Evolutionary conservation across 805 yeast genomes (phyloP).

Genomic region (Sungouiella blattae): DNA sequence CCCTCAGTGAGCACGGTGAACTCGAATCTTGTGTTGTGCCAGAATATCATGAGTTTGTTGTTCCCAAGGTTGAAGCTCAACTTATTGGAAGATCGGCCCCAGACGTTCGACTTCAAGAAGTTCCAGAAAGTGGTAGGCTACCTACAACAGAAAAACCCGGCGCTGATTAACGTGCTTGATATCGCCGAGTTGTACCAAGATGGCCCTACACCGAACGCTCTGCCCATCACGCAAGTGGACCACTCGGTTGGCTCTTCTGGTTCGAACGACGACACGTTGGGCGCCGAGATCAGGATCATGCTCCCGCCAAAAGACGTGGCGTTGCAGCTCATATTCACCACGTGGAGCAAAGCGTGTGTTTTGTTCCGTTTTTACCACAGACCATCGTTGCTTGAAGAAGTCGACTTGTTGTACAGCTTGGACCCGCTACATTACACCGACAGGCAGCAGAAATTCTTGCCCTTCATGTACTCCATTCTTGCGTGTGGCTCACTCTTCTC

Average conservation of each 20-base stretch:
- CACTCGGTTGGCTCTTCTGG: slow-evolving; percentile 11
- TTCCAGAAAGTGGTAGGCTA: slow-evolving; percentile 25
- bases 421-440: slow-evolving; percentile 71
- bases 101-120: slow-evolving; percentile 31
- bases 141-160: slow-evolving; percentile 18
- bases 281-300: slow-evolving; percentile 56
- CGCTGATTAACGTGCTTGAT: slow-evolving; percentile 21
- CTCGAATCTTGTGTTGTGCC: slow-evolving; percentile 22
- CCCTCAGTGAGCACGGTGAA: slow-evolving; percentile 10
- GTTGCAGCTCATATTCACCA: slow-evolving; percentile 62
- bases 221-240: slow-evolving; percentile 10
- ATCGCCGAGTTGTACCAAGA: slow-evolving; percentile 27
- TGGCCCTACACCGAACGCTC: slow-evolving; percentile 20
- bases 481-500: slow-evolving; percentile 84
- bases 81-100: slow-evolving; percentile 28
- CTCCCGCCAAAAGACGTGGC: slow-evolving; percentile 77
- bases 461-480: slow-evolving; percentile 79
- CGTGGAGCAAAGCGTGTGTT: slow-evolving; percentile 86
- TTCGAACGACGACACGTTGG: slow-evolving; percentile 24
- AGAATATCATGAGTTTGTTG: slow-evolving; percentile 31
- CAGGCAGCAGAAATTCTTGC: slow-evolving; percentile 70
- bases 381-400: slow-evolving; percentile 70
- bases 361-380: slow-evolving; percentile 82
- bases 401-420: slow-evolving; percentile 71
- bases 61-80: slow-evolving; percentile 35